These are phyloP conservation scores for Aspergillus sp. DNA, from an alignment of 2,329 filamentous ascomycete genomes.

Conservation along the genomic window DNA sequence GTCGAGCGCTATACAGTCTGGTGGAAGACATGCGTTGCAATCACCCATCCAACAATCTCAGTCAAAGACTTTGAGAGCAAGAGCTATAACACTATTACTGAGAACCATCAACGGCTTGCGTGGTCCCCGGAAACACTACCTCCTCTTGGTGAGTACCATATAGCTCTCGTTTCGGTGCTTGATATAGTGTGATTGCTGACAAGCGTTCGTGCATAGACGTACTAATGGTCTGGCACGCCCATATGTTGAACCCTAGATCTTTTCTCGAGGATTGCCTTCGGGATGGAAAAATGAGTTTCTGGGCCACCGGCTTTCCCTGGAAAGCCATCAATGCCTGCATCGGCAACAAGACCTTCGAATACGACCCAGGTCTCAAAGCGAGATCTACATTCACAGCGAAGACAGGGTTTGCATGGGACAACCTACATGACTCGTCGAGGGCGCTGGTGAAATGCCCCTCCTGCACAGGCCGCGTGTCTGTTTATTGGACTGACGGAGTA, in stretches of 20 bases:
- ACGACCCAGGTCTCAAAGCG: slow-evolving; percentile 48
- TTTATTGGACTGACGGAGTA: slow-evolving; percentile 60
- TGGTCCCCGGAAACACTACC: slow-evolving; percentile 52
- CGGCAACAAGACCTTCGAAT: slow-evolving; percentile 58
- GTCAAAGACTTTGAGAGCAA: slow-evolving; percentile 18
- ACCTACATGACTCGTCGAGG: slow-evolving; percentile 49
- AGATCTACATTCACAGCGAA: slow-evolving; percentile 47
- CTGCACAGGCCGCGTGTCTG: slow-evolving; percentile 46
- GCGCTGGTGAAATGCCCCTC: slow-evolving; percentile 57
- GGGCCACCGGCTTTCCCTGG: slow-evolving; percentile 69
- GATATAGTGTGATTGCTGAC: slow-evolving; percentile 1
- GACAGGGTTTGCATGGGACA: slow-evolving; percentile 61
- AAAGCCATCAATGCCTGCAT: slow-evolving; percentile 57
- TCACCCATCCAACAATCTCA: slow-evolving; percentile 11
- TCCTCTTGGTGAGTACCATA: slow-evolving; percentile 55
- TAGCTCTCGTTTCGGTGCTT: background rate
- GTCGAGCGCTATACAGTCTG: slow-evolving; percentile 67
- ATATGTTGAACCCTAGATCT: slow-evolving; percentile 73
- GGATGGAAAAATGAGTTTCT: slow-evolving; percentile 54
- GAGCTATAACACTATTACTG: slow-evolving; percentile 34
- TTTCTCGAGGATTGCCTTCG: slow-evolving; percentile 74
- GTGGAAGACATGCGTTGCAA: slow-evolving; percentile 51
- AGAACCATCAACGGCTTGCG: slow-evolving; percentile 20
- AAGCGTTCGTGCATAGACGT: slow-evolving; percentile 54
- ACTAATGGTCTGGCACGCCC: slow-evolving; percentile 76